phyloP scores from a whole-genome alignment of 2,329 filamentous ascomycete species.

The Xylaria hypoxylon region DNA sequence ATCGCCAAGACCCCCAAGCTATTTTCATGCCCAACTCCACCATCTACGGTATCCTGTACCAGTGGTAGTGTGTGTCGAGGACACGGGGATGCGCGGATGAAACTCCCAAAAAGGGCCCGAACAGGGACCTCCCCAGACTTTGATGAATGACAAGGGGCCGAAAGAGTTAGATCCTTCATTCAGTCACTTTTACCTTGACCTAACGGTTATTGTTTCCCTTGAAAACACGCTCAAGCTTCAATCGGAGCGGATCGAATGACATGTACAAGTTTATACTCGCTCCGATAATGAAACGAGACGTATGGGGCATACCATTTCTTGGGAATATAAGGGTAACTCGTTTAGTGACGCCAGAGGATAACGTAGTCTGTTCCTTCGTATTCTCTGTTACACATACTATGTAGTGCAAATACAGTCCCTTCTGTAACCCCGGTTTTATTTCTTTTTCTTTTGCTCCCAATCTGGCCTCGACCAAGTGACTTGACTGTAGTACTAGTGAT shows the following conservation, averaged over 20 bases:
- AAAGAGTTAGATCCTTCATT: background rate
- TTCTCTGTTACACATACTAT: background rate
- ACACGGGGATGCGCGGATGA: slow-evolving; percentile 17
- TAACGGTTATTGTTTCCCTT: background rate
- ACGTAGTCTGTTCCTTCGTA: background rate
- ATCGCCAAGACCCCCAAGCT: slow-evolving; percentile 1
- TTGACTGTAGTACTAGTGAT: no score
- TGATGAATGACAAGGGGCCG: background rate
- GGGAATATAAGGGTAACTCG: background rate
- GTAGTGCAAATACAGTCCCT: background rate
- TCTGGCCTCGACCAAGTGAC: background rate
- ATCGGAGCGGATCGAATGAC: background rate
- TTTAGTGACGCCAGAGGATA: background rate
- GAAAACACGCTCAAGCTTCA: background rate
- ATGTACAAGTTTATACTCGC: background rate
- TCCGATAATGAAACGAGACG: background rate
- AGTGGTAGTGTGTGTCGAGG: background rate
- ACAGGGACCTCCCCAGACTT: slow-evolving; percentile 9
- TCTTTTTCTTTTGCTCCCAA: background rate
- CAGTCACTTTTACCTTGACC: background rate
- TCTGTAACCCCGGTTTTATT: background rate
- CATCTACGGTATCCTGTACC: background rate
- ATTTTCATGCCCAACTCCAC: slow-evolving; percentile 15
- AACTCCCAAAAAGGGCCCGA: background rate
- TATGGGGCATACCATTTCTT: background rate